Conservation (phyloP, 164 flowering plant genomes). For the Cinnamomum micranthum region DNA sequence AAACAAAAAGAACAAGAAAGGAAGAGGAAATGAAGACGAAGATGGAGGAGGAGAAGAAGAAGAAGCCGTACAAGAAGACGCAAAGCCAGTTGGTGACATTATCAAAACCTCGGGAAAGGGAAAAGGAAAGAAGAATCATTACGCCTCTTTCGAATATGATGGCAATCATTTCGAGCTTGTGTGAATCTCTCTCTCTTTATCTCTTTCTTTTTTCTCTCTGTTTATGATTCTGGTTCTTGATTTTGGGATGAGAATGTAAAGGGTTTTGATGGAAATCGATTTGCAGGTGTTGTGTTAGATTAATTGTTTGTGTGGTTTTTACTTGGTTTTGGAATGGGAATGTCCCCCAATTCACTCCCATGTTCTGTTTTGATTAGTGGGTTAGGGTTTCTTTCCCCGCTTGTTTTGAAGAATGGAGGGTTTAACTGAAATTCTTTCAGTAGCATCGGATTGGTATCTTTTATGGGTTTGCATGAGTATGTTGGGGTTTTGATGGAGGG, state of each 20-base stretch:
- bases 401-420: too few relatives aligned
- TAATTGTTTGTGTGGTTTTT: too few relatives aligned
- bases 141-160: constrained; percentile 56
- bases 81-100: constrained; percentile 66
- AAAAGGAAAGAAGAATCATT: constrained; percentile 41
- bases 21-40: background rate
- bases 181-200: constrained; percentile 30
- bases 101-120: constrained; percentile 65
- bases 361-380: too few relatives aligned
- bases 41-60: constrained; percentile 17
- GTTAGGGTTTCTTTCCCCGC: too few relatives aligned
- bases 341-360: too few relatives aligned
- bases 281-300: too few relatives aligned
- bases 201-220: background rate
- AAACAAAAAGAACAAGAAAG: background rate
- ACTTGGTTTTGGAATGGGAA: too few relatives aligned
- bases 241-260: background rate
- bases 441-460: too few relatives aligned
- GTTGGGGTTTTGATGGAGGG: too few relatives aligned
- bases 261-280: too few relatives aligned
- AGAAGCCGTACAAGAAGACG: constrained; percentile 38
- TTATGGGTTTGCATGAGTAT: too few relatives aligned
- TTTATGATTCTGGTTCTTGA: background rate
- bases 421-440: too few relatives aligned
- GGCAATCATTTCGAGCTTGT: constrained; percentile 56